Evolutionary conservation across 306 rosid species (phyloP), one percentile per base, ranked within the genome.

Genomic region (Trifolium subterraneum): DNA sequence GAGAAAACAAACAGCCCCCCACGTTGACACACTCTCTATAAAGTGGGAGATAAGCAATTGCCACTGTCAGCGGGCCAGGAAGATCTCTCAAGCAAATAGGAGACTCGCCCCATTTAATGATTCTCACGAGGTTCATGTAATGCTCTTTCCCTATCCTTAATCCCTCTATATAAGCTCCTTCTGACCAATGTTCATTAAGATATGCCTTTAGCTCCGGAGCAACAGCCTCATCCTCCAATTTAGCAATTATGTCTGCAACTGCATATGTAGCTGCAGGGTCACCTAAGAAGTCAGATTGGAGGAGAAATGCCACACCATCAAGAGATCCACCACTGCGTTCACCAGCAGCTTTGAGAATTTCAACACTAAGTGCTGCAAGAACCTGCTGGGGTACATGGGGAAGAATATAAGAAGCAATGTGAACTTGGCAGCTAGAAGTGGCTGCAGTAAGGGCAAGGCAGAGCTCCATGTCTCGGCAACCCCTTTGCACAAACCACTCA

Each of bases 391-490:
- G 96, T 78, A 92, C 97, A 35, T 83, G 91, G 29, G 97, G 93
- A 79, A 92, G 97, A 75, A 92, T 89, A 79, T 85, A 89, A 16
- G 90, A 84, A 39, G 96, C 93, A 5, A 88, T 79, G 8, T 79
- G 84, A 72, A 92, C 92, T 83, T 89, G 96, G 84, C 97, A 87
- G 85, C 97, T 92, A 68, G 97, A 89, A 11, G 96, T 89, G 72
- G 97, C 97, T 14, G 97, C 96, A 2, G 97, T 92, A 45, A 92
- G 97, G 78, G 97, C 97, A 73, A 92, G 91, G 79, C 97, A 92
- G 7, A 92, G 93, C 81, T 92, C 97, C 96, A 92, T 92, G 73
- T 89, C 97, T 74, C 92, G 87, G 76, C 97, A 89, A 60, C 89
- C 89, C 73, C 97, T 86, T 78, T 84, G 87, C 77, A 92, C 92